A percentile compares a stretch with the other conserved stretches of the same genome.
Conservation (phyloP, 495 filamentous ascomycete species). For the Penicillium goetzii region DNA sequence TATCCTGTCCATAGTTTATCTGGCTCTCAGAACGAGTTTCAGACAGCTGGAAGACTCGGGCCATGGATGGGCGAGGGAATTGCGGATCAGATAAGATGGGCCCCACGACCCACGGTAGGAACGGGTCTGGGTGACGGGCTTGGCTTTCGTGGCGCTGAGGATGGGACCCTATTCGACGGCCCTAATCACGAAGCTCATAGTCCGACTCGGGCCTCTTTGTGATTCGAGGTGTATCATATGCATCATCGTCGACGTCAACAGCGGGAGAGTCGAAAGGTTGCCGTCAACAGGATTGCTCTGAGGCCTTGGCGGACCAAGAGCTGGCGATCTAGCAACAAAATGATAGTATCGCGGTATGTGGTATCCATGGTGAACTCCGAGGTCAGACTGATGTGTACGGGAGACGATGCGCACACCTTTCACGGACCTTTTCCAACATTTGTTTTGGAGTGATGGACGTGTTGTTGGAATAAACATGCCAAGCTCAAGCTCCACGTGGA, state of each 20-base stretch:
- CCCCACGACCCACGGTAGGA: background rate
- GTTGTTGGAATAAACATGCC: background rate
- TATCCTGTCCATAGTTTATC: background rate
- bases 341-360: background rate
- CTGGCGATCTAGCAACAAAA: background rate
- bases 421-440: background rate
- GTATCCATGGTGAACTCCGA: background rate
- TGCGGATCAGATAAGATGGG: background rate
- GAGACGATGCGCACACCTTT: background rate
- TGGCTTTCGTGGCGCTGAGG: background rate
- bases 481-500: conserved; percentile 1
- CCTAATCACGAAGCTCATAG: no score
- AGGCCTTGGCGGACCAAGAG: background rate
- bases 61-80: background rate
- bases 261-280: background rate
- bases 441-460: background rate
- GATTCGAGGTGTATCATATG: background rate
- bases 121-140: no score
- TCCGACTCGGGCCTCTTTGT: no score
- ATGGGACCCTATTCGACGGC: background rate
- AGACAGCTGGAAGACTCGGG: background rate
- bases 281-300: background rate
- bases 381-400: background rate
- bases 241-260: background rate
- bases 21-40: background rate